phyloP scores from a whole-genome alignment of 345 rosid species.

The Hypericum androsaemum region DNA sequence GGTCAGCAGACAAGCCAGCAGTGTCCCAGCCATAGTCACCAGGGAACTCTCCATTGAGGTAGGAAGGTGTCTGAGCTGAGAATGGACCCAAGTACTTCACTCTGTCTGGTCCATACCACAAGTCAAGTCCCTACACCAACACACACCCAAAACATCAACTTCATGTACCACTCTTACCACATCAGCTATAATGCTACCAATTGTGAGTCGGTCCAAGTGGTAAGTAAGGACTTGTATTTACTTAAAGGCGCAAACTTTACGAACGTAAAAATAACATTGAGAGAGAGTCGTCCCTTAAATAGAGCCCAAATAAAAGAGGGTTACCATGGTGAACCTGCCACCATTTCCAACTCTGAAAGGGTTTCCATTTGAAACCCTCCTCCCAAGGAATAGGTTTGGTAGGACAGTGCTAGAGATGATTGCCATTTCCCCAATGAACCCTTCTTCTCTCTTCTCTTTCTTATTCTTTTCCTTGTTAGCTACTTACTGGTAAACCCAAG shows the following conservation, averaged over 20 bases:
- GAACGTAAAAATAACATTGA: background rate
- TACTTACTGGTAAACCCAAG: background rate
- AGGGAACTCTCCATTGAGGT: slow-evolving; percentile 86
- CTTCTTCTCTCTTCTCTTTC: background rate
- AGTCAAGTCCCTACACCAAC: slow-evolving; percentile 44
- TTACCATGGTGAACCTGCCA: slow-evolving; percentile 68
- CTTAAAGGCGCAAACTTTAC: background rate
- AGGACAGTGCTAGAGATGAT: slow-evolving; percentile 59
- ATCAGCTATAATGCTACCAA: too few relatives aligned
- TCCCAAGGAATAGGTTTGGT: slow-evolving; percentile 70
- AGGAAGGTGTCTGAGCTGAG: slow-evolving; percentile 89
- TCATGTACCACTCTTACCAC: too few relatives aligned
- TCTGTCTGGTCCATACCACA: slow-evolving; percentile 97
- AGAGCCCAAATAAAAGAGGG: background rate
- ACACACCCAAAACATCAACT: slow-evolving; percentile 3
- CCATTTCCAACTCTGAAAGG: slow-evolving; percentile 49
- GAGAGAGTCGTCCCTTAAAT: background rate
- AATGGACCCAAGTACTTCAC: slow-evolving; percentile 95
- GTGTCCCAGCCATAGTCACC: slow-evolving; percentile 99
- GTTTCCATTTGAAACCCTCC: slow-evolving; percentile 43
- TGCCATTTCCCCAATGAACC: slow-evolving; percentile 24
- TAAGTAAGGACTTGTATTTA: too few relatives aligned
- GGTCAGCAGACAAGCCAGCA: slow-evolving; percentile 90
- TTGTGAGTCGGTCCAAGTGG: too few relatives aligned
- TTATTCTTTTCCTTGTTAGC: background rate